Base-by-base conservation (phyloP, 2,329 filamentous ascomycete genomes). In the Penicillium concentricum region DNA sequence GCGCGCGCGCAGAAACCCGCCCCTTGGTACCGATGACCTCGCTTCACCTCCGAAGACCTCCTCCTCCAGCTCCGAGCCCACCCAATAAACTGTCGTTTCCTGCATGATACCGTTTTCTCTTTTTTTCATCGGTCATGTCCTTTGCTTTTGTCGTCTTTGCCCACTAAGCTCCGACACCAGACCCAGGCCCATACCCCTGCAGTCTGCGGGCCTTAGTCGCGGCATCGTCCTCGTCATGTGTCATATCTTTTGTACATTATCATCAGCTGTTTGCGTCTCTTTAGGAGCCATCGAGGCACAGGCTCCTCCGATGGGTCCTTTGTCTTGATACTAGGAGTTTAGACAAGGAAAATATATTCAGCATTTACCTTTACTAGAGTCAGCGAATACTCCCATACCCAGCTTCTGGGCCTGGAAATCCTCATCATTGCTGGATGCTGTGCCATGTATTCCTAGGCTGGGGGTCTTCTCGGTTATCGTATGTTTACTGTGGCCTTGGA, bases 1-100 rank as follows among this genome's bases (percentile, higher is more conserved):
- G 81, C 85, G 87, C 67, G 90, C 92, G 47, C 85, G 92, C 75
- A 84, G 86, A 71, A 82, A 85, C 69, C 74, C 90, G 60, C 82
- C 84, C 13, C 69, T 76, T 26, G 68, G 67, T 54, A 67, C 67
- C 49, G 61, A 71, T 34, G 65, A 69, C 22, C 60, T 67, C 44
- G 56, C 67, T 22, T 65, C 67, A 26, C 67, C 68, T 22, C 68
- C 71, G n/a, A 68, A 69, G 51, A 69, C 67, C 46, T 66, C 69
- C 18, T 72, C 75, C 34, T 72, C 74, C 51, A 73, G 67, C 61
- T 66, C 73, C 28, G 65, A 70, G 46, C 66, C 74, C 39, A 61
- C 72, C 39, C 69, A 74, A 73, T 73, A 73, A 73, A 61, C 56
- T 32, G 35, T 35, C 34, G 30, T 45, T 46, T 42, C 53, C 26